Percentiles rank a stretch among this genome's conserved stretches.
Conservation (phyloP, 768 basidiomycete genomes). For the Boletus patriciae region DNA sequence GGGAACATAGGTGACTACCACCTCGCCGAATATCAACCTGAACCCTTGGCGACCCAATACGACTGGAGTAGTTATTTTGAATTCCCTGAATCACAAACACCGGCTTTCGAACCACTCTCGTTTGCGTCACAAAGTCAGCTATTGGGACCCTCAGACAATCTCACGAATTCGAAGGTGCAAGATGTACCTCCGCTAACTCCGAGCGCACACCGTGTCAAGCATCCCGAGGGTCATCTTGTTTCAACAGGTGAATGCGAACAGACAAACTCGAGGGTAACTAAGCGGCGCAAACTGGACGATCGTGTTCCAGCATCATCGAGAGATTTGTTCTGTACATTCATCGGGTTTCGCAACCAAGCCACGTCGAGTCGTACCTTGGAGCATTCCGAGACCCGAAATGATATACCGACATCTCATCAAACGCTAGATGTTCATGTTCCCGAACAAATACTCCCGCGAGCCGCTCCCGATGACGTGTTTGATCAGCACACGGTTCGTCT, state of each 20-base stretch:
- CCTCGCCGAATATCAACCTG: background rate
- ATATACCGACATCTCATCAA: slow-evolving; percentile 8
- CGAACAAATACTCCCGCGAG: slow-evolving; percentile 22
- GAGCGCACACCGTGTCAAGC: background rate
- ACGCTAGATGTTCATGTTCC: background rate
- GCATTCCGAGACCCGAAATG: slow-evolving; percentile 14
- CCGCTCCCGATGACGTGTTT: slow-evolving; percentile 42
- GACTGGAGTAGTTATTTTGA: slow-evolving; percentile 28
- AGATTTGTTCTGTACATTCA: slow-evolving; percentile 27
- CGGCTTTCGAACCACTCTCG: slow-evolving; percentile 27
- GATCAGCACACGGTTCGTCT: slow-evolving; percentile 46
- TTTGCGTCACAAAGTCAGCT: slow-evolving; percentile 22
- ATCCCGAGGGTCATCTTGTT: background rate
- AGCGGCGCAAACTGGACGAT: slow-evolving; percentile 29
- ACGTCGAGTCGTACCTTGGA: slow-evolving; percentile 2
- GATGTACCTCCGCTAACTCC: slow-evolving; percentile 5
- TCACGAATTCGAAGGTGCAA: slow-evolving; percentile 2
- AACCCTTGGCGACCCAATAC: slow-evolving; percentile 1
- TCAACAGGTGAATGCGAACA: slow-evolving; percentile 2
- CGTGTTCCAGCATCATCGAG: slow-evolving; percentile 25
- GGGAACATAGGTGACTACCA: background rate
- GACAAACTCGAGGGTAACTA: slow-evolving; percentile 3
- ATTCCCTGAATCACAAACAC: slow-evolving; percentile 19
- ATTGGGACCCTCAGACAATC: background rate
- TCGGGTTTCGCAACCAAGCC: slow-evolving; percentile 27